Conservation (phyloP, 352 stramenopile genomes). For the Discostella stelligera region DNA sequence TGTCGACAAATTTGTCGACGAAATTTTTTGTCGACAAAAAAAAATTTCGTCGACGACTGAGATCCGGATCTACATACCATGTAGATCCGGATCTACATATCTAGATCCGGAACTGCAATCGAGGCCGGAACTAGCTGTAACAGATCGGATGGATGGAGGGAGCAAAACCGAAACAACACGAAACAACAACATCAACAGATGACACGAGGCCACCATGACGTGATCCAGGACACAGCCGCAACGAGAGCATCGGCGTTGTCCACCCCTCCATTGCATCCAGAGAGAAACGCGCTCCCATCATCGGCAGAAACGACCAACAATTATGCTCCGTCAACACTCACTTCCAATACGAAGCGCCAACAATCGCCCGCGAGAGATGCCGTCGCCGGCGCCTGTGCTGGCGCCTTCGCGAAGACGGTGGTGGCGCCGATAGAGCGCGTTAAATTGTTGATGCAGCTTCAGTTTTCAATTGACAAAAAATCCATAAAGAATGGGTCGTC, state of each 20-base stretch:
- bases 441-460: slow-evolving; percentile 88
- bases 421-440: slow-evolving; percentile 87
- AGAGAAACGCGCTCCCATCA: neutral
- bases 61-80: too few species aligned
- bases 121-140: too few species aligned
- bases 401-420: slow-evolving; percentile 84
- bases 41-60: too few species aligned
- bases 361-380: slow-evolving; percentile 50
- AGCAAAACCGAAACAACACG: too few species aligned
- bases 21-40: too few species aligned
- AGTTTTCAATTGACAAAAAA: slow-evolving; percentile 47
- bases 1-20: too few species aligned
- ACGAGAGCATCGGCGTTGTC: neutral
- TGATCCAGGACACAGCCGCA: neutral
- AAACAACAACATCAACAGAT: too few species aligned
- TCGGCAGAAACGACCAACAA: slow-evolving; percentile 12
- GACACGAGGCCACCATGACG: too few species aligned
- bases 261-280: neutral
- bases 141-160: too few species aligned
- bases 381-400: slow-evolving; percentile 73
- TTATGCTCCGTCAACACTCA: neutral
- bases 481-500: slow-evolving; percentile 1
- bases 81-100: too few species aligned
- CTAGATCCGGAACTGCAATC: too few species aligned
- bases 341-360: slow-evolving; percentile 19